Evolutionary conservation across 164 flowering plant genomes (phyloP).

Genomic region (Dillenia turbinata): DNA sequence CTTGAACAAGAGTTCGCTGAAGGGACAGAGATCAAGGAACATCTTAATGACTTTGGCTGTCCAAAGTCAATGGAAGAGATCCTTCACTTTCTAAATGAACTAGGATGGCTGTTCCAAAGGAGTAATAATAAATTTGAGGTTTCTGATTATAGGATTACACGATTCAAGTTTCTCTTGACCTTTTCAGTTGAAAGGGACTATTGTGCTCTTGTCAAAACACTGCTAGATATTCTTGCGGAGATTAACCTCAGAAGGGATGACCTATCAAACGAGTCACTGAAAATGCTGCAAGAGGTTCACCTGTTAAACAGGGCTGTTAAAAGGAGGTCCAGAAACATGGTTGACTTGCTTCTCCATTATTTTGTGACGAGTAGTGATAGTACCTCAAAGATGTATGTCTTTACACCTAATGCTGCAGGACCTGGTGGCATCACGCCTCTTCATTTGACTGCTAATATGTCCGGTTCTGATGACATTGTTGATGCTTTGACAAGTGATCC

Average conservation of each 20-base stretch:
- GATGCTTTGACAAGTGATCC: slow-evolving; percentile 84
- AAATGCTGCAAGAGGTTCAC: slow-evolving; percentile 50
- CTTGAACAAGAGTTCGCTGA: slow-evolving; percentile 65
- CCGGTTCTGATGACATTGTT: slow-evolving; percentile 53
- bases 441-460: slow-evolving; percentile 79
- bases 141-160: slow-evolving; percentile 36
- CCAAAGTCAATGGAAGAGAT: slow-evolving; percentile 58
- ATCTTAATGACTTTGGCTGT: slow-evolving; percentile 21
- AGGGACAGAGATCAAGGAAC: slow-evolving; percentile 29
- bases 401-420: slow-evolving; percentile 61
- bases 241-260: slow-evolving; percentile 26
- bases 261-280: slow-evolving; percentile 34
- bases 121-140: slow-evolving; percentile 15
- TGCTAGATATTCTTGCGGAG: slow-evolving; percentile 61
- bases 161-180: slow-evolving; percentile 63
- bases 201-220: slow-evolving; percentile 55
- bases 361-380: slow-evolving; percentile 19
- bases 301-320: slow-evolving; percentile 80
- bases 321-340: slow-evolving; percentile 62
- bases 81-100: slow-evolving; percentile 81
- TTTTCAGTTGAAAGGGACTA: slow-evolving; percentile 76
- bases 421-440: slow-evolving; percentile 85
- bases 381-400: slow-evolving; percentile 42
- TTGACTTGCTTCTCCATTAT: slow-evolving; percentile 65
- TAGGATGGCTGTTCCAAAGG: slow-evolving; percentile 91